A percentile compares a stretch with the other conserved stretches of the same genome.
phyloP scores from a whole-genome alignment of 2,329 filamentous ascomycete species.

The Arthroderma sp. region DNA sequence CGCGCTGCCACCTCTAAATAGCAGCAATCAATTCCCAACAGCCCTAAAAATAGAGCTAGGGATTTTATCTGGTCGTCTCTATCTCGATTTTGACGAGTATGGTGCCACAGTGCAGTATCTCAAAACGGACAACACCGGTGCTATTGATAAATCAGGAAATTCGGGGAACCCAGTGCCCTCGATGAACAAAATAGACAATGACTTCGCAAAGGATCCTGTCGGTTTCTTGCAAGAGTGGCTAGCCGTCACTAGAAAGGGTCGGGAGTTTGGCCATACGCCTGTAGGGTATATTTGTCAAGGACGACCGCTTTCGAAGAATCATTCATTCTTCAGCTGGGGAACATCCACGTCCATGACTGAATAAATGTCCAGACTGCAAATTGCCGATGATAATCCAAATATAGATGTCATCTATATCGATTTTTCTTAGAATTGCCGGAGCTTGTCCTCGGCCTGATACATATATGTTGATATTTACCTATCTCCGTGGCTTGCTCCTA shows the following conservation, averaged over 20 bases:
- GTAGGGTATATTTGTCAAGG: conserved; percentile 25
- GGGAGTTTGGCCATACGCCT: conserved; percentile 23
- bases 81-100: conserved; percentile 26
- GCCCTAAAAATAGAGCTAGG: conserved; percentile 49
- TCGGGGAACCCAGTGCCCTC: too few relatives aligned
- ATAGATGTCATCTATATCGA: too few relatives aligned
- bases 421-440: too few relatives aligned
- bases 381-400: too few relatives aligned
- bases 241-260: conserved; percentile 19
- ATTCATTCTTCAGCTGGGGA: conserved; percentile 16
- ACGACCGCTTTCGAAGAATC: conserved; percentile 14
- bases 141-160: neutral
- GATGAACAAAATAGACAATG: too few relatives aligned
- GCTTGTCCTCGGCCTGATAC: too few relatives aligned
- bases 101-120: neutral
- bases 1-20: conserved; percentile 36
- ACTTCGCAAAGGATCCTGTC: too few relatives aligned
- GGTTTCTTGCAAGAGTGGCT: conserved; percentile 24
- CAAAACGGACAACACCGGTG: neutral
- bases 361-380: too few relatives aligned
- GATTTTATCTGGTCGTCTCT: conserved; percentile 47
- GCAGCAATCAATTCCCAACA: conserved; percentile 28
- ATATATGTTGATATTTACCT: too few relatives aligned
- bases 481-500: too few relatives aligned
- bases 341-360: too few relatives aligned